Evolutionary conservation across 306 rosid genomes (phyloP).

Genomic region (Canavalia ensiformis): DNA sequence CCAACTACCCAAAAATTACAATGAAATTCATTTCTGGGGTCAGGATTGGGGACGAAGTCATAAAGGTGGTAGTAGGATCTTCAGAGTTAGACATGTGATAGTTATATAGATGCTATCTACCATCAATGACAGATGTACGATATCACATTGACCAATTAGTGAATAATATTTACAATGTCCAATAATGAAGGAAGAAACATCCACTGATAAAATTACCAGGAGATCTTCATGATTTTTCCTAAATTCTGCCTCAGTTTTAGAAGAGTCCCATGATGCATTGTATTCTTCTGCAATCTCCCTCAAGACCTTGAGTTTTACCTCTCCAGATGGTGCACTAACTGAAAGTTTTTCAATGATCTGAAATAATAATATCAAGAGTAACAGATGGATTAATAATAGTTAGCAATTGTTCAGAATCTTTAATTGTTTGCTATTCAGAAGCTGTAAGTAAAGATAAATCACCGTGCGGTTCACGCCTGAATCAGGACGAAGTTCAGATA

Average conservation of each 20-base stretch:
- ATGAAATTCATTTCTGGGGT: slow-evolving; percentile 22
- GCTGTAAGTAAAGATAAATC: slow-evolving; percentile 47
- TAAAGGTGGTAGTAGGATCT: slow-evolving; percentile 15
- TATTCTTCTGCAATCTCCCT: slow-evolving; percentile 81
- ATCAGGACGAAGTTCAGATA: slow-evolving; percentile 96
- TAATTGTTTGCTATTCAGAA: slow-evolving; percentile 42
- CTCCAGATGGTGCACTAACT: slow-evolving; percentile 79
- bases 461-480: slow-evolving; percentile 96
- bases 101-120: slow-evolving; percentile 11
- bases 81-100: slow-evolving; percentile 26
- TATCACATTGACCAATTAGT: slow-evolving; percentile 35
- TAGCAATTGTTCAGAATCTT: slow-evolving; percentile 31
- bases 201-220: slow-evolving; percentile 68
- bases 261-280: slow-evolving; percentile 87
- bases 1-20: slow-evolving; percentile 21
- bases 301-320: slow-evolving; percentile 84
- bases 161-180: slow-evolving; percentile 26
- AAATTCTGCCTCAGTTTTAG: slow-evolving; percentile 80
- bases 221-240: slow-evolving; percentile 92
- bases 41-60: background rate
- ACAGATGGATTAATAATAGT: slow-evolving; percentile 38
- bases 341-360: slow-evolving; percentile 98
- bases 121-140: background rate
- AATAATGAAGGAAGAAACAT: slow-evolving; percentile 18
- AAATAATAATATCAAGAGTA: slow-evolving; percentile 39